A percentile compares a stretch with the other conserved stretches of the same genome.
Evolutionary conservation across 495 filamentous ascomycete species (phyloP).

Genomic region (Bryoglossum gracile): DNA sequence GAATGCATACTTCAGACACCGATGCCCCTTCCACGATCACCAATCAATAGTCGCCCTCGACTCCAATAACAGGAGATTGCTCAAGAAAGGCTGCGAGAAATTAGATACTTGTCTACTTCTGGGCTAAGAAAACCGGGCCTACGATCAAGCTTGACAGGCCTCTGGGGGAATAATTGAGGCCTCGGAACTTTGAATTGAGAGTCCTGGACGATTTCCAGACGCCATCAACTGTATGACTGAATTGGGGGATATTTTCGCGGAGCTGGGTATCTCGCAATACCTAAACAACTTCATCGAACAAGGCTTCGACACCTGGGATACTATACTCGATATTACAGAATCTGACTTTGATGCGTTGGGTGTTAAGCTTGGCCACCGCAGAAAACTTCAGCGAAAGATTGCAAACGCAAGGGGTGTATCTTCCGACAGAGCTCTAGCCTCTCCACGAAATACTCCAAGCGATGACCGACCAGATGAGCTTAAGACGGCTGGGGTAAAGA

Average conservation of each 20-base stretch:
- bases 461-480: slow-evolving; percentile 21
- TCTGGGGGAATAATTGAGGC: too few species aligned
- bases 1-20: background rate
- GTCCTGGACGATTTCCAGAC: slow-evolving; percentile 26
- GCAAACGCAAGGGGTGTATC: slow-evolving; percentile 51
- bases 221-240: slow-evolving; percentile 43
- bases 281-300: slow-evolving; percentile 60
- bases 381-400: slow-evolving; percentile 47
- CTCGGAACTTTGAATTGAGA: slow-evolving; percentile 22
- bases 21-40: slow-evolving; percentile 5
- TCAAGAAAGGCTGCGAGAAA: background rate
- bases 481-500: slow-evolving; percentile 23
- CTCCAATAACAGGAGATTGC: background rate
- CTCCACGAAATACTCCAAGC: slow-evolving; percentile 24
- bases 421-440: slow-evolving; percentile 37
- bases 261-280: slow-evolving; percentile 68
- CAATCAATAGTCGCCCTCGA: background rate
- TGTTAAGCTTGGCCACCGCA: slow-evolving; percentile 71
- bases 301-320: slow-evolving; percentile 77
- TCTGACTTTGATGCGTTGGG: slow-evolving; percentile 63
- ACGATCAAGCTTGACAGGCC: slow-evolving; percentile 17
- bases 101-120: too few species aligned
- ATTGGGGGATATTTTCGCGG: slow-evolving; percentile 53
- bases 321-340: slow-evolving; percentile 71
- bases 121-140: background rate